Percentiles rank a stretch among this genome's conserved stretches.
Evolutionary conservation across 352 stramenopile genomes (phyloP).

Genomic region (Phytophthora cactorum): DNA sequence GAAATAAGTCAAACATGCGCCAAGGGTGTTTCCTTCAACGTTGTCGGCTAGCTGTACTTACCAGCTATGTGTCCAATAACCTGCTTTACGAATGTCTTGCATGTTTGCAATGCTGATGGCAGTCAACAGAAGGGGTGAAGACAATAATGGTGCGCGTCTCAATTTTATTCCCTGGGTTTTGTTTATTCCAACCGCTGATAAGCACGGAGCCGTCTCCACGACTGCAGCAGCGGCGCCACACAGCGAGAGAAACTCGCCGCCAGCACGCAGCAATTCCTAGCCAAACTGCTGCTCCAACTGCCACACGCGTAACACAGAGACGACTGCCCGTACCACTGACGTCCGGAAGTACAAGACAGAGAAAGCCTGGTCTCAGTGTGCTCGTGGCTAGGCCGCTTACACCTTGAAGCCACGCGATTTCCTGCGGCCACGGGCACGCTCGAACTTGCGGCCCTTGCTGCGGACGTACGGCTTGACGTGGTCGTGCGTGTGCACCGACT

Average conservation of each 20-base stretch:
- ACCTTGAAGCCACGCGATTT: slow-evolving; percentile 99
- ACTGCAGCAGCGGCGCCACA: slow-evolving; percentile 23
- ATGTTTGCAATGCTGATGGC: not conserved
- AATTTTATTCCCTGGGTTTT: slow-evolving; percentile 82
- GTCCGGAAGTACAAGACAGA: slow-evolving; percentile 38
- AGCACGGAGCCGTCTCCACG: slow-evolving; percentile 30
- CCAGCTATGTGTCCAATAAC: not conserved
- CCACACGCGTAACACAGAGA: slow-evolving; percentile 13
- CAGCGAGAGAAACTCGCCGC: slow-evolving; percentile 18
- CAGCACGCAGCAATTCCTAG: slow-evolving; percentile 32
- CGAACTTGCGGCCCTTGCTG: slow-evolving; percentile 99
- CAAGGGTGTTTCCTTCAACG: not conserved
- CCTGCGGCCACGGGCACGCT: slow-evolving; percentile 99
- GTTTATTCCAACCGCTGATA: slow-evolving; percentile 45
- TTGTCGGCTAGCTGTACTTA: not conserved
- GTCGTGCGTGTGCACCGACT: slow-evolving; percentile 98
- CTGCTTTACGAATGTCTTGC: not conserved
- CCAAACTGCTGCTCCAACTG: slow-evolving; percentile 28
- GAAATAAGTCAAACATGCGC: slow-evolving; percentile 46
- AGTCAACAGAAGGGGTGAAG: slow-evolving; percentile 28
- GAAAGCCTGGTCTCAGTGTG: slow-evolving; percentile 46
- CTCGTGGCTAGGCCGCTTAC: slow-evolving; percentile 76
- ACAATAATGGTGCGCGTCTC: slow-evolving; percentile 74
- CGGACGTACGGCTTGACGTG: slow-evolving; percentile 99
- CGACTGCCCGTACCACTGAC: slow-evolving; percentile 12